These are phyloP conservation scores for Aspergillus texensis DNA, from an alignment of 2,329 filamentous ascomycete species.

Conservation along the genomic window DNA sequence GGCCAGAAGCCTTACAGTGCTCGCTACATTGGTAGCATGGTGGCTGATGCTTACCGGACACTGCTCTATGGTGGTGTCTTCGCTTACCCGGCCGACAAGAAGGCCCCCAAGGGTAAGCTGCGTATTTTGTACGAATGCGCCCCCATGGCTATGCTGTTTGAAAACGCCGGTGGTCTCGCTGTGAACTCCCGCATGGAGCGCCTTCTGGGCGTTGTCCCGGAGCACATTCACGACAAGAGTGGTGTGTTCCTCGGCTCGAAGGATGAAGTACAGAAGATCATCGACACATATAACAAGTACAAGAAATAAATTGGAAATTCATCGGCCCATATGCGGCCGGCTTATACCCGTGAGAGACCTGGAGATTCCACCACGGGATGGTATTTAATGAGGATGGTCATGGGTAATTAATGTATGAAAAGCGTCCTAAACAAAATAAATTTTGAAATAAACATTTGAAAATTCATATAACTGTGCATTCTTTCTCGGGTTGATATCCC, in stretches of 20 bases:
- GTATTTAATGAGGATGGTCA: slow-evolving; percentile 1
- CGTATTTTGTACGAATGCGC: slow-evolving; percentile 98
- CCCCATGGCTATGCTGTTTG: slow-evolving; percentile 98
- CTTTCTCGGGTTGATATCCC: not conserved
- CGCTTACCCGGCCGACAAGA: slow-evolving; percentile 95
- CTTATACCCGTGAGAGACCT: slow-evolving; percentile 14
- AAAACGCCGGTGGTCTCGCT: slow-evolving; percentile 94
- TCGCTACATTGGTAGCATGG: slow-evolving; percentile 97
- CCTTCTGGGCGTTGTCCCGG: slow-evolving; percentile 85
- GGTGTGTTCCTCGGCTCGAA: slow-evolving; percentile 96
- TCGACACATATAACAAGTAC: slow-evolving; percentile 69
- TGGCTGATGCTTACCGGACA: slow-evolving; percentile 95
- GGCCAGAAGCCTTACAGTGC: slow-evolving; percentile 86
- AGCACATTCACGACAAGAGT: slow-evolving; percentile 91
- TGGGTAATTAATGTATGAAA: slow-evolving; percentile 9
- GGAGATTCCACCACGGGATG: not conserved
- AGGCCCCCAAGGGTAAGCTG: slow-evolving; percentile 97
- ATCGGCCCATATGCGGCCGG: slow-evolving; percentile 2
- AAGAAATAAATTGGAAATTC: slow-evolving; percentile 28
- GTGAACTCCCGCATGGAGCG: slow-evolving; percentile 88
- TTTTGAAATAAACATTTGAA: slow-evolving; percentile 2
- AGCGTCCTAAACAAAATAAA: not conserved
- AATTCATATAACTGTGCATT: not conserved
- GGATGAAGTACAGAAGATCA: slow-evolving; percentile 95
- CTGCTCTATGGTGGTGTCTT: slow-evolving; percentile 95